Evolutionary conservation across 2,329 filamentous ascomycete genomes (phyloP).

Genomic region (Pezicula radicicola): DNA sequence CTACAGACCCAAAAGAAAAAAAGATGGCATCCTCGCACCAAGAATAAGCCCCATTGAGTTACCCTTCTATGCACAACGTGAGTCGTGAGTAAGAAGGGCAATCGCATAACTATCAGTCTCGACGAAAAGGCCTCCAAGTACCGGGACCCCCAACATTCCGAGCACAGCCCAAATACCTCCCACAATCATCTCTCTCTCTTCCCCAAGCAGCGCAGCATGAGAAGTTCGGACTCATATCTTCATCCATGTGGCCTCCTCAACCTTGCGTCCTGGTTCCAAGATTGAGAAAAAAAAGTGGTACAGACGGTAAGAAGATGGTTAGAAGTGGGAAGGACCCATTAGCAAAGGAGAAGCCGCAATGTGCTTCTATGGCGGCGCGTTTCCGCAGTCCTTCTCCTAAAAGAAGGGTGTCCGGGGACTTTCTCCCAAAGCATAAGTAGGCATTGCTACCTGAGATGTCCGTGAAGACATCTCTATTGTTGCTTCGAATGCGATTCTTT

Average conservation of each 20-base stretch:
- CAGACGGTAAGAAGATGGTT: constrained; percentile 31
- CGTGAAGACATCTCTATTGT: constrained; percentile 68
- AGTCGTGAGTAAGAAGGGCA: constrained; percentile 50
- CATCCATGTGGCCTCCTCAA: constrained; percentile 60
- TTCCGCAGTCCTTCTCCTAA: constrained; percentile 68
- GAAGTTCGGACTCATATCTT: constrained; percentile 83
- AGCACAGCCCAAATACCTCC: constrained; percentile 38
- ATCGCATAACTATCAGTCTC: constrained; percentile 98
- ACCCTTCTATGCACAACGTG: constrained; percentile 47
- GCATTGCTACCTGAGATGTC: constrained; percentile 33
- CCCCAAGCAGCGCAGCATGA: constrained; percentile 31
- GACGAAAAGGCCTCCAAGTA: constrained; percentile 73
- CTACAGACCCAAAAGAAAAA: constrained; percentile 47
- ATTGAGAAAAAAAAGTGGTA: constrained; percentile 24
- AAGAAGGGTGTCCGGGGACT: constrained; percentile 93
- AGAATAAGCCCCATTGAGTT: constrained; percentile 99
- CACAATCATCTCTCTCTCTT: constrained; percentile 20
- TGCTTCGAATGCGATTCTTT: constrained; percentile 99
- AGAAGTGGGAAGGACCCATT: constrained; percentile 44
- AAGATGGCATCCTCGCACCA: constrained; percentile 80
- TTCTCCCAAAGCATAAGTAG: constrained; percentile 90
- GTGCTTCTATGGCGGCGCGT: constrained; percentile 99
- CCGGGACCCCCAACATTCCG: constrained; percentile 40
- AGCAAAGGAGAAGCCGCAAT: constrained; percentile 74
- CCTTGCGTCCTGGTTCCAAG: constrained; percentile 22